Evolutionary conservation across 1,284 basidiomycete species (phyloP), one percentile per base, ranked within the genome.

Genomic region (Ustilago loliicola): DNA sequence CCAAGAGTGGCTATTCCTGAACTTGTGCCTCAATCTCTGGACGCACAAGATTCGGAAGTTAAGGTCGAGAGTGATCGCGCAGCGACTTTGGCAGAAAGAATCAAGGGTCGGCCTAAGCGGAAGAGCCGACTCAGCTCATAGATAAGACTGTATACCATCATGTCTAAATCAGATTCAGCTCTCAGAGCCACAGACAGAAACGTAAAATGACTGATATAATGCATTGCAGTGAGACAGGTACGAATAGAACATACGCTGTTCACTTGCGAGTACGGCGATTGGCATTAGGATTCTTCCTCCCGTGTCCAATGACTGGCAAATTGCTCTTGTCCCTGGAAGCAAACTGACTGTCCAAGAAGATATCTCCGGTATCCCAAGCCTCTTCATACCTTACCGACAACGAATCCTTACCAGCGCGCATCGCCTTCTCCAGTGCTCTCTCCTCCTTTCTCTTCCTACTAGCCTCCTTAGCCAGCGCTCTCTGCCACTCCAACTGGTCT

Each of bases 401-500:
- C 21, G 72, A 73, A 50, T 84, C 84, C 58, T 81, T 80, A 19
- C 84, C 83, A 11, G 77, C 73, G 23, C 74, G 70, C 55, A 78
- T 61, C 0, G 74, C 74, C 67, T 65, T 78, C n/a, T 75, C 73
- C 45, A 85, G 30, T 1, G 72, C 63, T 32, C 69, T 56, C 34
- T 83, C 74, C 57, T 84, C 83, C 61, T 84, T 84, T 13, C 77
- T 55, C 76, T 81, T 80, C 42, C 82, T 58, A 19, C 76, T 74
- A 1, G 73, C 71, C 54, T 82, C 80, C 30, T 77, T 75, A 10
- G 82, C 73, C 15, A 85, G 54, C 5, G 80, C 83, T 8, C 80
- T 64, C 61, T 84, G 80, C 85, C 85, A 86, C 53, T 86, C 85
- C n/a, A 75, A 36, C 75, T 86, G 85, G 65, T 86, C 85, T 38